Conservation (phyloP, 2,329 filamentous ascomycete genomes). For the Paracamarosporium sp. region DNA sequence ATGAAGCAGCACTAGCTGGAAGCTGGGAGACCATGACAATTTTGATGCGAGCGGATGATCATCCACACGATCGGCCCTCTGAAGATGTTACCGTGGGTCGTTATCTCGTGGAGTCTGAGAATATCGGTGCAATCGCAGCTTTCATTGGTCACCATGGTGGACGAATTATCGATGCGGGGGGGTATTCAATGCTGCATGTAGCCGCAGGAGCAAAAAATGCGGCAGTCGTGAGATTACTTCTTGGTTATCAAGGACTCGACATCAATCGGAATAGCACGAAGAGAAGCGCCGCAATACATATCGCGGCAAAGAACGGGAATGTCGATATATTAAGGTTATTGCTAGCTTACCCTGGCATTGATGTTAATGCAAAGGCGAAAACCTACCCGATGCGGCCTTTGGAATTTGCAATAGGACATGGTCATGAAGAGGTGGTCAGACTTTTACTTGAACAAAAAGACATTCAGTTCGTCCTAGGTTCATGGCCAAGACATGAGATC, state of each 20-base stretch:
- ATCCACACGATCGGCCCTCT: not conserved
- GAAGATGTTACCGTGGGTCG: not conserved
- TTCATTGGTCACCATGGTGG: not conserved
- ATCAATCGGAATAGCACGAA: not conserved
- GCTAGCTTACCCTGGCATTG: not conserved
- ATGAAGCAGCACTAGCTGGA: conserved; percentile 12
- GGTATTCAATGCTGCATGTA: not conserved
- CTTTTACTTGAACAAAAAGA: not conserved
- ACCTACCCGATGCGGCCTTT: not conserved
- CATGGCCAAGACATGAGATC: not conserved
- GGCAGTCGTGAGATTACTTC: not conserved
- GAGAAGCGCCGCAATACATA: not conserved
- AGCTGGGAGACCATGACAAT: not conserved
- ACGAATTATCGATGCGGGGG: not conserved
- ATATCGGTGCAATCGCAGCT: not conserved
- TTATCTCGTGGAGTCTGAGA: not conserved
- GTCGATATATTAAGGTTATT: not conserved
- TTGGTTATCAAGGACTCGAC: not conserved
- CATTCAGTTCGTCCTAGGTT: not conserved
- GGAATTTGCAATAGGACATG: not conserved
- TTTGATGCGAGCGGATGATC: not conserved
- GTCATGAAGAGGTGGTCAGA: not conserved
- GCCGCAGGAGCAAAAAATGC: not conserved
- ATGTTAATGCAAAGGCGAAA: not conserved
- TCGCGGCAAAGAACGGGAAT: not conserved